Evolutionary conservation across 495 filamentous ascomycete species (phyloP).

Genomic region (Xylaria intraflava): DNA sequence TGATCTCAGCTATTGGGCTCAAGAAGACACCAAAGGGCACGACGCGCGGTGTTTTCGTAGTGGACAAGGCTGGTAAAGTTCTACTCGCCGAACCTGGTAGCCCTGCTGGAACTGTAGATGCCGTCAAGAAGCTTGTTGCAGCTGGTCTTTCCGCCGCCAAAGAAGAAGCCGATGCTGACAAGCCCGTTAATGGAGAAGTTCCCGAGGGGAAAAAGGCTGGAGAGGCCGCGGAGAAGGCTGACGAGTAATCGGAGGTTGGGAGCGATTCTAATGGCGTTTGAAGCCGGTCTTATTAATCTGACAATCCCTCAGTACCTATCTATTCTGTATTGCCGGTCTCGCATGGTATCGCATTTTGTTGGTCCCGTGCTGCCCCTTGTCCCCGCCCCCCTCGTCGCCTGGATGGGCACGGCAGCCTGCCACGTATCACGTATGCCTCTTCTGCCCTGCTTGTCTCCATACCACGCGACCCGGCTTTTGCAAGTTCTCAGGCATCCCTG

Average conservation of each 20-base stretch:
- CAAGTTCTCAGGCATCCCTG: background rate
- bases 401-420: background rate
- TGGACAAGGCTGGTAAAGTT: constrained; percentile 70
- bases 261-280: constrained; percentile 1
- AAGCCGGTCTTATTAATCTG: constrained; percentile 3
- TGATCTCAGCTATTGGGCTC: constrained; percentile 69
- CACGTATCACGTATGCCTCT: background rate
- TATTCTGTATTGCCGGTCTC: background rate
- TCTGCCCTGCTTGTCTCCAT: background rate
- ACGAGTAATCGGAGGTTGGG: background rate
- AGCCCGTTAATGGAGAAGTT: constrained; percentile 16
- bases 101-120: constrained; percentile 53
- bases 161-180: constrained; percentile 16
- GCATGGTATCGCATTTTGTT: constrained; percentile 9
- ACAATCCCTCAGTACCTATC: constrained; percentile 1
- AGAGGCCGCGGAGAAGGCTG: constrained; percentile 14
- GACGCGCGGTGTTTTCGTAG: constrained; percentile 74
- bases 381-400: background rate
- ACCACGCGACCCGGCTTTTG: background rate
- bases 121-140: constrained; percentile 47
- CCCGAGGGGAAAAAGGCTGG: constrained; percentile 17
- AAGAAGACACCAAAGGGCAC: constrained; percentile 74
- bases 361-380: background rate
- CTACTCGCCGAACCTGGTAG: constrained; percentile 54
- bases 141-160: constrained; percentile 13